Conservation (phyloP, 108 stramenopile species). For the Nannochloropsis gaditana region DNA sequence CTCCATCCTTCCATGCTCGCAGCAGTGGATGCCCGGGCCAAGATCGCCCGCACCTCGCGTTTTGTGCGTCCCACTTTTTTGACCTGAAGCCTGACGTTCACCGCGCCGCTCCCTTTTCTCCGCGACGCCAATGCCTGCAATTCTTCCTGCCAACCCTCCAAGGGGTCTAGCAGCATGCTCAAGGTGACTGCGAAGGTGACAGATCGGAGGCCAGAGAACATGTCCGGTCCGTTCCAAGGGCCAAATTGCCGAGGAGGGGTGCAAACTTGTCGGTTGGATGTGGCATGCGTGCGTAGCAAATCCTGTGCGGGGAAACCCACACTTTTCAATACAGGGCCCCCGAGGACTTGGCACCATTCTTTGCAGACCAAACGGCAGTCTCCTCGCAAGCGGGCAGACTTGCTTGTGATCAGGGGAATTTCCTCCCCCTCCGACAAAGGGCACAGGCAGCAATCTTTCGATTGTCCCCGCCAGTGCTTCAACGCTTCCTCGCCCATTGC, state of each 20-base stretch:
- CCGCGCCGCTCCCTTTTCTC: not conserved
- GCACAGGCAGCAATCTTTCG: not conserved
- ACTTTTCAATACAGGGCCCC: not conserved
- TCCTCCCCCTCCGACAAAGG: not conserved
- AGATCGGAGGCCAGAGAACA: not conserved
- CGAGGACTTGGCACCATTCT: not conserved
- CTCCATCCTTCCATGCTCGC: not conserved
- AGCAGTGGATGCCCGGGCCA: not conserved
- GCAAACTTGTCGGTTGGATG: not conserved
- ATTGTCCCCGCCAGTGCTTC: not conserved
- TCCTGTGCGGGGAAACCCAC: not conserved
- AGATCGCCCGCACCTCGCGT: not conserved
- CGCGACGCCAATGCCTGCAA: not conserved
- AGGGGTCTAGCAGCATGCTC: constrained; percentile 6
- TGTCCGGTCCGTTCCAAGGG: not conserved
- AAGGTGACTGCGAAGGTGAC: not conserved
- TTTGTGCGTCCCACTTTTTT: not conserved
- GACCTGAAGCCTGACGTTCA: not conserved
- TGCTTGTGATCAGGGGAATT: not conserved
- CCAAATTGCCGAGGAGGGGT: constrained; percentile 11
- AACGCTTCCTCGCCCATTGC: not conserved
- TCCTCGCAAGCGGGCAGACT: not conserved
- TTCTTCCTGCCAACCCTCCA: not conserved
- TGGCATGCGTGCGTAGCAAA: not conserved
- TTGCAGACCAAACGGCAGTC: constrained; percentile 4